Percentiles rank a stretch among this genome's conserved stretches.
Evolutionary conservation across 139 green algal species (phyloP).

Genomic region (Microglena sp.): DNA sequence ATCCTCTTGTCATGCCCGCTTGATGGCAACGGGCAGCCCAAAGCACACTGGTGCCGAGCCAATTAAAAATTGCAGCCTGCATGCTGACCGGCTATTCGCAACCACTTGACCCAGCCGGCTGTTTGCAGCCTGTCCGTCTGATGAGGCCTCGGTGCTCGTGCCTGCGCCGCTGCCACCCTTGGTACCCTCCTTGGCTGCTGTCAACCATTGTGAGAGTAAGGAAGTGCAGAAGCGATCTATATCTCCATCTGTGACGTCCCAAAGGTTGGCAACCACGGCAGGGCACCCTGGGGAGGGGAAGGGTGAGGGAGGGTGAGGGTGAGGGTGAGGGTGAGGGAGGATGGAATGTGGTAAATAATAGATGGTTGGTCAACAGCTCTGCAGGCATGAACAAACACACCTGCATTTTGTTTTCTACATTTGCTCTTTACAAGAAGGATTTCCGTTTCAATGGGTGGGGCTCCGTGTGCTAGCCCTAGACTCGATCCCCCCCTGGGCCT

Average conservation of each 20-base stretch:
- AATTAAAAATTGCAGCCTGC: conserved; percentile 70
- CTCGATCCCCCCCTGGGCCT: too few species aligned
- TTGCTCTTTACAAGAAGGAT: too few species aligned
- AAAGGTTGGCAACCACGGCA: conserved; percentile 77
- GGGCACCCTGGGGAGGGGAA: conserved; percentile 57
- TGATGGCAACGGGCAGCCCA: conserved; percentile 71
- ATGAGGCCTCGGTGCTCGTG: background rate
- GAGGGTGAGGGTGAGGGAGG: too few species aligned
- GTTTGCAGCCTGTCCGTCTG: background rate
- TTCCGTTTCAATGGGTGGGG: too few species aligned
- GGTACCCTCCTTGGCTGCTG: background rate
- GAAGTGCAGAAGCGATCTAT: conserved; percentile 76
- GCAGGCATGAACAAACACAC: too few species aligned
- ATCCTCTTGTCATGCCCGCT: too few species aligned
- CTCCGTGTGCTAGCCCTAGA: too few species aligned
- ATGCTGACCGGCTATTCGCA: conserved; percentile 36
- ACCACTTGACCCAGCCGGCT: conserved; percentile 30
- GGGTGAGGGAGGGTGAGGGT: too few species aligned
- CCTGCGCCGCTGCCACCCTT: background rate
- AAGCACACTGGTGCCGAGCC: conserved; percentile 85
- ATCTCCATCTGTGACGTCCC: conserved; percentile 93
- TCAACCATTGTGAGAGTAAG: too few species aligned
- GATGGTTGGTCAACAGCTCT: too few species aligned
- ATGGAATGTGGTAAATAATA: too few species aligned
- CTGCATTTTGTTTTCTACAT: too few species aligned